These are phyloP conservation scores for Trametes punicea DNA, from an alignment of 768 basidiomycete genomes.

Conservation along the genomic window DNA sequence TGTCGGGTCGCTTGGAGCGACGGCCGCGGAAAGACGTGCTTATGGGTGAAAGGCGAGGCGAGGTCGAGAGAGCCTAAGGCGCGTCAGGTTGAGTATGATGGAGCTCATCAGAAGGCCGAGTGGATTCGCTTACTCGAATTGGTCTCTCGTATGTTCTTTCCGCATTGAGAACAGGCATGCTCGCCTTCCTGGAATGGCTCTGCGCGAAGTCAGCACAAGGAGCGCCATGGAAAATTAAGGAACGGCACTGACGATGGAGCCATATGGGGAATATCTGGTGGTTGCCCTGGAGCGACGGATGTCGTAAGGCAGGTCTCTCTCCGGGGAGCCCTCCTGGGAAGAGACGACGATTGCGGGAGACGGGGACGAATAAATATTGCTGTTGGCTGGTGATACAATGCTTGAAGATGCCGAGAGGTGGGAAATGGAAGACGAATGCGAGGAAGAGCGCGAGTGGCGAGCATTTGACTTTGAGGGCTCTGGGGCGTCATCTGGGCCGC, in stretches of 20 bases:
- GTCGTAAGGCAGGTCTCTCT: constrained; percentile 19
- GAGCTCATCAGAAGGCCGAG: not conserved
- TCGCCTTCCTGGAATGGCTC: constrained; percentile 30
- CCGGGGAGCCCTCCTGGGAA: constrained; percentile 19
- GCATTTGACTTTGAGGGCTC: constrained; percentile 8
- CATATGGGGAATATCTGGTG: constrained; percentile 34
- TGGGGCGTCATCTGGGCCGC: constrained; percentile 40
- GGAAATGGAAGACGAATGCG: constrained; percentile 30
- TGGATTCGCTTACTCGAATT: constrained; percentile 24
- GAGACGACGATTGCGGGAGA: constrained; percentile 30
- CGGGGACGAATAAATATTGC: constrained; percentile 20
- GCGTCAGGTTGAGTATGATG: not conserved
- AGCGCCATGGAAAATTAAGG: not conserved
- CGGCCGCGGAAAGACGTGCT: constrained; percentile 22
- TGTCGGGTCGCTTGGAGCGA: constrained; percentile 21
- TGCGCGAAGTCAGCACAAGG: constrained; percentile 4
- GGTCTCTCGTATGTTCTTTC: constrained; percentile 22
- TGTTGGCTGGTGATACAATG: constrained; percentile 22
- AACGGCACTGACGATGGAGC: constrained; percentile 27
- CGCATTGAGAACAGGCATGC: constrained; percentile 28
- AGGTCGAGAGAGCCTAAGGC: constrained; percentile 29
- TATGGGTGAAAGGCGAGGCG: constrained; percentile 27
- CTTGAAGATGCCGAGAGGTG: constrained; percentile 25
- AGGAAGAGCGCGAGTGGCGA: constrained; percentile 44
- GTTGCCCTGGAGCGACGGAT: constrained; percentile 25